Evolutionary conservation across 1,139 yeast species (phyloP), one percentile per base, ranked within the genome.

Genomic region (Saccharomyces hybrid): DNA sequence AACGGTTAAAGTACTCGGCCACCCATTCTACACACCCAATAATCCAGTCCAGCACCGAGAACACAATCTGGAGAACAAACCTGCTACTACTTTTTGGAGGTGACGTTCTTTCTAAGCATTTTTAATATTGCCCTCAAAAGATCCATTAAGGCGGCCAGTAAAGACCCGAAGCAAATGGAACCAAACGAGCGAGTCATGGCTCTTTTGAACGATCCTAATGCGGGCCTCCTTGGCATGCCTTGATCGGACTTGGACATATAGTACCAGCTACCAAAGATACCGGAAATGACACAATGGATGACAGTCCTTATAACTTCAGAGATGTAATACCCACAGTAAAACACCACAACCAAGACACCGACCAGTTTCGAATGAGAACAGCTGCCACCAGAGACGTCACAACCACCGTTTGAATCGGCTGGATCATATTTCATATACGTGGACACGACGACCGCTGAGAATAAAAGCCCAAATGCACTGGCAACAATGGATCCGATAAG

Each of bases 261-360:
- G 71, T 88, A 90, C 97, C 97, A 90, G 4, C 95, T 81, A 21
- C 97, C 97, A 68, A 81, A 91, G 38, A 90, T 82, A 34, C 97
- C 97, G 26, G 93, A 79, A 56, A 89, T 84, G 0, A 93, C 83
- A 46, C 86, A 87, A 67, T 91, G 96, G 54, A 90, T 84, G n/a
- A 88, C 80, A 64, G 87, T 89, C 72, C 84, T 83, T 59, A 88
- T 77, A 28, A 90, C 96, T 70, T 90, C 97, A 9, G 95, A 78
- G 58, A 89, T 86, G 70, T 85, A 88, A 67, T 81, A 89, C 12
- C 96, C 96, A 4, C 96, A 89, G 71, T 89, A 88, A 62, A 90
- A 84, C 12, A 87, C 83, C 68, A 81, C 84, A 38, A 90, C 73
- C 49, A 81, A 62, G 21, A 80, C 61, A 27, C 96, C 95, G 59